These are phyloP conservation scores for Nothopassalora personata DNA, from an alignment of 2,329 filamentous ascomycete species.

Conservation along the genomic window DNA sequence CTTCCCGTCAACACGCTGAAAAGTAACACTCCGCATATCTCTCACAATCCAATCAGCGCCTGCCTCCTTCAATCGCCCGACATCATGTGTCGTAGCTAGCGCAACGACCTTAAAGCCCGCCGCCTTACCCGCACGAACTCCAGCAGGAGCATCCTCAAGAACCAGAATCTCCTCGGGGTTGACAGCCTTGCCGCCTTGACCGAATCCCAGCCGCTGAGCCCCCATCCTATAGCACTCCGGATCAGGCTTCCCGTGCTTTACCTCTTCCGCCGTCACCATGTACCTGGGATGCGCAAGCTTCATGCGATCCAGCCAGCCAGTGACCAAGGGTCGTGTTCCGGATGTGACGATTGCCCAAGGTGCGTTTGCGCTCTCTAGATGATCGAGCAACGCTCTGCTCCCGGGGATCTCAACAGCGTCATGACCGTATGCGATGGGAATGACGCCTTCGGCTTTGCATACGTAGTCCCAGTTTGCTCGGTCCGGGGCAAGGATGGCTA, in stretches of 20 bases:
- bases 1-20: slow-evolving; percentile 51
- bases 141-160: slow-evolving; percentile 83
- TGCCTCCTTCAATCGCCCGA: slow-evolving; percentile 65
- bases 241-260: slow-evolving; percentile 46
- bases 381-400: slow-evolving; percentile 37
- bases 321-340: slow-evolving; percentile 45
- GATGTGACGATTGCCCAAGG: slow-evolving; percentile 76
- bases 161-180: slow-evolving; percentile 55
- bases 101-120: slow-evolving; percentile 81
- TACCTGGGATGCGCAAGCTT: slow-evolving; percentile 42
- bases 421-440: slow-evolving; percentile 70
- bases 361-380: slow-evolving; percentile 40
- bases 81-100: slow-evolving; percentile 76
- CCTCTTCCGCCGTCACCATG: slow-evolving; percentile 48
- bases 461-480: slow-evolving; percentile 93
- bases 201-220: slow-evolving; percentile 37
- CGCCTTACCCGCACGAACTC: slow-evolving; percentile 74
- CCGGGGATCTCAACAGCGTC: slow-evolving; percentile 85
- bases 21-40: slow-evolving; percentile 68
- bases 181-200: slow-evolving; percentile 30
- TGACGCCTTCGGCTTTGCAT: slow-evolving; percentile 66
- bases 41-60: slow-evolving; percentile 83
- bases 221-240: slow-evolving; percentile 47
- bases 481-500: slow-evolving; percentile 71
- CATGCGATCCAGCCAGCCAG: slow-evolving; percentile 48